phyloP scores from a whole-genome alignment of 148 eudicot genomes.

The Diospyros lotus region DNA sequence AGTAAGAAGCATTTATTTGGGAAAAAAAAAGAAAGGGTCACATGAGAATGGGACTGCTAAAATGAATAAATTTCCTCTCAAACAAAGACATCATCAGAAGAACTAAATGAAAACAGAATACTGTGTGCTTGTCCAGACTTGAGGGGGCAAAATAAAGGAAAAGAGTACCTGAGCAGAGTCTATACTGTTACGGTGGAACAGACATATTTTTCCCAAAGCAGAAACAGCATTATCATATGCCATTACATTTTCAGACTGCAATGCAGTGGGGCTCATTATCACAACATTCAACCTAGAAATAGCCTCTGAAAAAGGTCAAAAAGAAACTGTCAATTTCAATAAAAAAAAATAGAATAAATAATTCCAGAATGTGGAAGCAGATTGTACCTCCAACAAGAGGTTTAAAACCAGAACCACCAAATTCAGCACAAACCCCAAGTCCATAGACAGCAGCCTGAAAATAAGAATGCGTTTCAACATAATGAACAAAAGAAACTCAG shows the following conservation, averaged over 20 bases:
- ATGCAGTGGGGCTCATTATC: conserved; percentile 60
- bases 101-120: too few relatives aligned
- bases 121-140: too few relatives aligned
- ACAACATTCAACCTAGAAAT: conserved; percentile 82
- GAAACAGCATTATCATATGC: conserved; percentile 97
- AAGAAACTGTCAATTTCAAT: not conserved
- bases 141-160: too few relatives aligned
- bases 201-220: conserved; percentile 88
- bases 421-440: conserved; percentile 98
- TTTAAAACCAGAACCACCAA: conserved; percentile 81
- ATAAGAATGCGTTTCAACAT: conserved; percentile 10
- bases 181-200: conserved; percentile 71
- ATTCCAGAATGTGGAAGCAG: not conserved
- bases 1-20: not conserved
- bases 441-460: conserved; percentile 98
- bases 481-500: not conserved
- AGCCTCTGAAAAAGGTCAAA: conserved; percentile 57
- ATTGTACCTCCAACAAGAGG: conserved; percentile 79
- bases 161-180: conserved; percentile 69
- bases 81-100: too few relatives aligned
- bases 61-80: too few relatives aligned
- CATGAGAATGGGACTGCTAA: too few relatives aligned
- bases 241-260: conserved; percentile 68
- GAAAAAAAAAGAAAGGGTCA: too few relatives aligned
- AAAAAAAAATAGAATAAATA: not conserved